Base-by-base conservation (phyloP, 768 basidiomycete genomes). In the Omphalotus guepiniiformis region DNA sequence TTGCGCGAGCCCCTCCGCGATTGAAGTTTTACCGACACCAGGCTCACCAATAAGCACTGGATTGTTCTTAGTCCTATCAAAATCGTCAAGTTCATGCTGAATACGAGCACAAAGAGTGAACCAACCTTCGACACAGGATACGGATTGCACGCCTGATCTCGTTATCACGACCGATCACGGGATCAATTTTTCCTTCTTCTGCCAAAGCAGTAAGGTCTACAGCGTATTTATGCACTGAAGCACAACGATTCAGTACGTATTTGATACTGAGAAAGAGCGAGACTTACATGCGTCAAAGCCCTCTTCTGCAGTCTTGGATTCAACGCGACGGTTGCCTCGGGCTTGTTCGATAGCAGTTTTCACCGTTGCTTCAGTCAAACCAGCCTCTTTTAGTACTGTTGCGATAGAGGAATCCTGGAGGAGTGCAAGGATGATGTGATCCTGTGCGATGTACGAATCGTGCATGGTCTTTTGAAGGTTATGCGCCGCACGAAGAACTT, bases 31-130 rank as follows among this genome's bases (percentile, higher is more conserved):
- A 3, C 95, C 95, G 19, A 51, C 93, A 63, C 95, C 88, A 39
- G 88, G 89, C 66, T 91, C 92, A 52, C 93, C 94, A 56, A 98
- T 92, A 21, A 97, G 81, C 32, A 96, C 91, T n/a, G 95, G 93
- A 58, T 95, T 96, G 60, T 93, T 94, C 66, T 97, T 97, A 2
- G 93, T 96, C 60, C 94, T 87, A 46, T 12, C 26, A 39, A 49
- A 32, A 13, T n/a, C 3, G 22, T 15, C 36, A n/a, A 25, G 41
- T 16, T 18, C 3, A 39, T 12, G 19, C 4, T 13, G 39, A 13
- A 22, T 9, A 11, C 12, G 19, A 39, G 16, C 2, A 40, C 13
- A 27, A 4, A 28, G 2, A 39, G 36, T 7, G 4, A 27, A 27
- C 35, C 25, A 44, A 82, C 82, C 85, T 78, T 72, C 87, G 70